Percentiles rank a stretch among this genome's conserved stretches.
These are phyloP conservation scores for Periglandula ipomoeae DNA, from an alignment of 2,329 filamentous ascomycete genomes.

Conservation along the genomic window DNA sequence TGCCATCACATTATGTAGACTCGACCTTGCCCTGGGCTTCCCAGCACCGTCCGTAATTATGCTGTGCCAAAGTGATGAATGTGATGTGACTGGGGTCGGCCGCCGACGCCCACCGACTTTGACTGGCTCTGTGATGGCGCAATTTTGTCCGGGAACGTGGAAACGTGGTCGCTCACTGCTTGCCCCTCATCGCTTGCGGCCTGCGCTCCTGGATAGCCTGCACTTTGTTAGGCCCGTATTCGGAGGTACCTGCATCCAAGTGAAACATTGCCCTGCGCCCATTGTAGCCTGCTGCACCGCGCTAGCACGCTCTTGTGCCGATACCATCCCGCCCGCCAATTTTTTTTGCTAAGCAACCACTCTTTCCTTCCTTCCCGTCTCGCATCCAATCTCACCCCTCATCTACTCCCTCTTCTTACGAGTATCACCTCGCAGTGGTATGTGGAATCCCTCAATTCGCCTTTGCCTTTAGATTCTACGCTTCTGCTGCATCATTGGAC, in stretches of 20 bases:
- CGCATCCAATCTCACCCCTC: neutral
- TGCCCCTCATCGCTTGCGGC: constrained; percentile 2
- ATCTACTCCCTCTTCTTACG: neutral
- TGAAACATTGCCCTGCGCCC: too few species aligned
- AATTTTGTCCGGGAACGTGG: constrained; percentile 2
- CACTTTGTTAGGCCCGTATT: constrained; percentile 3
- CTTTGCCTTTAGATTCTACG: neutral
- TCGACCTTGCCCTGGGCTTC: too few species aligned
- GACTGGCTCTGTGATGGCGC: constrained; percentile 6
- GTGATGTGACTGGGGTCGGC: too few species aligned
- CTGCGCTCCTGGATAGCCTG: neutral
- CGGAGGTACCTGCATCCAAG: constrained; percentile 1
- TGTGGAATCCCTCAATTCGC: neutral
- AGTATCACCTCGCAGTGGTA: constrained; percentile 1
- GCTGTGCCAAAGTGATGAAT: too few species aligned
- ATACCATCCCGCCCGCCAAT: neutral
- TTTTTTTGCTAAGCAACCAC: constrained; percentile 5
- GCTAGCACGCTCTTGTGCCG: constrained; percentile 1
- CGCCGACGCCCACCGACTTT: too few species aligned
- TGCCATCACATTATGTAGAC: too few species aligned
- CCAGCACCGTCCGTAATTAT: too few species aligned
- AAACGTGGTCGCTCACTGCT: neutral
- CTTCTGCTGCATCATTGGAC: neutral
- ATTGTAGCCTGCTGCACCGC: neutral
- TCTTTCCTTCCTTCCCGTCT: constrained; percentile 7